A percentile compares a stretch with the other conserved stretches of the same genome.
phyloP scores from a whole-genome alignment of 106 monocot species.

The Triglochin maritima region DNA sequence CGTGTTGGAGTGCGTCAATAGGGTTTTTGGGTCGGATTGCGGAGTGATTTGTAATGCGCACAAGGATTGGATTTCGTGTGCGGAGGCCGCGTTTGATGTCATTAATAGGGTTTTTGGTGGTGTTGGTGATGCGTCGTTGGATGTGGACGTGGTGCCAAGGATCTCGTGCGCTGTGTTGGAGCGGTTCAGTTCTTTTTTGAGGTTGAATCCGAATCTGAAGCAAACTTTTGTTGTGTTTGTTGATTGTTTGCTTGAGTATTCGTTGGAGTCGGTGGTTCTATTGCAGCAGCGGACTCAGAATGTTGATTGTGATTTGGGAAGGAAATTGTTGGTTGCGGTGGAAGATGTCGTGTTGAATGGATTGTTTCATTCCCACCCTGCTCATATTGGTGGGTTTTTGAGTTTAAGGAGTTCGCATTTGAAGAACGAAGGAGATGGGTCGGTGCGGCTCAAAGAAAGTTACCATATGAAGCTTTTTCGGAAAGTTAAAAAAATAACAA shows the following conservation, averaged over 20 bases:
- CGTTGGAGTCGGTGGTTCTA: slow-evolving; percentile 53
- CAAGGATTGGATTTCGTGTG: slow-evolving; percentile 65
- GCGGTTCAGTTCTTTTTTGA: slow-evolving; percentile 56
- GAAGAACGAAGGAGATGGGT: slow-evolving; percentile 14
- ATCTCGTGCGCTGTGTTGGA: slow-evolving; percentile 40
- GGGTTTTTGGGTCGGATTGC: slow-evolving; percentile 35
- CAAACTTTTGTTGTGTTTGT: slow-evolving; percentile 69
- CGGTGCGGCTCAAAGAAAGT: slow-evolving; percentile 29
- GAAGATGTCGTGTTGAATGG: slow-evolving; percentile 66
- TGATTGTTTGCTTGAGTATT: slow-evolving; percentile 55
- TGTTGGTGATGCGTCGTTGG: neutral
- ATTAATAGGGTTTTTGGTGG: slow-evolving; percentile 20
- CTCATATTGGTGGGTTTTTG: slow-evolving; percentile 64
- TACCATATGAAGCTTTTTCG: slow-evolving; percentile 60
- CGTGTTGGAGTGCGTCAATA: slow-evolving; percentile 36
- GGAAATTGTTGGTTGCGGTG: slow-evolving; percentile 29
- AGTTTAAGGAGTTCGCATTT: slow-evolving; percentile 24
- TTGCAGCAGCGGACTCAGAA: slow-evolving; percentile 23
- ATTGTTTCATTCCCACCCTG: slow-evolving; percentile 72
- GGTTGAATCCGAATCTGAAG: slow-evolving; percentile 60
- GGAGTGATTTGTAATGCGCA: slow-evolving; percentile 56
- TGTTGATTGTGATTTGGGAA: slow-evolving; percentile 9
- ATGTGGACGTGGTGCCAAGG: slow-evolving; percentile 9
- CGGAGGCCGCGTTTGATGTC: slow-evolving; percentile 30
- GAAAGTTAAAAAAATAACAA: slow-evolving; percentile 41